Conservation (phyloP, 371 early-diverging fungal species). For the Conidiobolus incongruus region DNA sequence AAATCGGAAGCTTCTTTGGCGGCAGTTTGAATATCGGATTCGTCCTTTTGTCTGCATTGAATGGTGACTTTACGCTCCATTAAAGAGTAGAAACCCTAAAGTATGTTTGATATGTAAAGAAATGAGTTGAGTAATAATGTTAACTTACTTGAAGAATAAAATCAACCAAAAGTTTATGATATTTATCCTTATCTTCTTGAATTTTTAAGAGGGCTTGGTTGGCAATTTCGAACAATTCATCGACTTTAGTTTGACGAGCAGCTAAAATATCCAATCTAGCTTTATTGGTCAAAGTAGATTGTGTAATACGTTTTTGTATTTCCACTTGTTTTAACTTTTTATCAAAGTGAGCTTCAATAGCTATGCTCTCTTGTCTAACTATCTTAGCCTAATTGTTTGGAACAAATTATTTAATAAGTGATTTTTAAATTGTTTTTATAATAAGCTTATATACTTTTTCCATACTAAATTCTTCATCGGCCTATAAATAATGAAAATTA, state of each 20-base stretch:
- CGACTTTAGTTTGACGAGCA: conserved; percentile 66
- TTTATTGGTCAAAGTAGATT: conserved; percentile 90
- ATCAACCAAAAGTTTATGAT: conserved; percentile 33
- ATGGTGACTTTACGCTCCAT: conserved; percentile 56
- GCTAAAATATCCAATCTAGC: conserved; percentile 70
- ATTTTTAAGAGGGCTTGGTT: conserved; percentile 22
- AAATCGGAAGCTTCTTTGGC: conserved; percentile 24
- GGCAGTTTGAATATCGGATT: conserved; percentile 28
- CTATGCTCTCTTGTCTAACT: conserved; percentile 72
- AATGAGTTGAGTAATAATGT: conserved; percentile 1
- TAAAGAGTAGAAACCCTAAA: conserved; percentile 51
- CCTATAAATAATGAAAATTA: conserved; percentile 17
- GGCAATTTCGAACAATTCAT: conserved; percentile 47
- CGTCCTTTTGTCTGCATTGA: conserved; percentile 49
- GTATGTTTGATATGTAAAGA: not conserved
- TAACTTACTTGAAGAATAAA: conserved; percentile 45
- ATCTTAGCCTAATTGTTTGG: conserved; percentile 46
- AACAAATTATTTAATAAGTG: not conserved
- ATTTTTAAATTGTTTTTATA: not conserved
- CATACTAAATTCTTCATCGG: conserved; percentile 97
- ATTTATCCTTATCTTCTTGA: conserved; percentile 23
- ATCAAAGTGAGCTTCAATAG: conserved; percentile 71
- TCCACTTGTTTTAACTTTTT: conserved; percentile 82
- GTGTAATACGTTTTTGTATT: conserved; percentile 56
- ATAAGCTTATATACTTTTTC: conserved; percentile 49